Conservation (phyloP, 1,139 yeast genomes). For the Suhomyces anneliseae region DNA sequence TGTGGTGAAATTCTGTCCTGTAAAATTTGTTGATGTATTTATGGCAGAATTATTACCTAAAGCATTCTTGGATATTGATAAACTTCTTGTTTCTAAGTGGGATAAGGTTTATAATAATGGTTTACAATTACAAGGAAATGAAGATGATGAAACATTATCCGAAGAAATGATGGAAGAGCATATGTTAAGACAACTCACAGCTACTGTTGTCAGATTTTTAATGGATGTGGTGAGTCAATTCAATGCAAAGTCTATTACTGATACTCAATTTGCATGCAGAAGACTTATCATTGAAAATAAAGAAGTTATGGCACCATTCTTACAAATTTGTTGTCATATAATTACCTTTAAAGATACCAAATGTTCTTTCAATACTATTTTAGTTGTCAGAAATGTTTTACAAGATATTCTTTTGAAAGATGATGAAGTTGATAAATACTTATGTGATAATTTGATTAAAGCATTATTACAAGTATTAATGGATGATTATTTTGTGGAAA, state of each 20-base stretch:
- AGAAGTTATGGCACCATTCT: conserved; percentile 73
- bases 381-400: conserved; percentile 71
- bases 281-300: conserved; percentile 64
- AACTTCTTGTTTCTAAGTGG: conserved; percentile 73
- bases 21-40: conserved; percentile 62
- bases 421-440: conserved; percentile 75
- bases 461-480: conserved; percentile 55
- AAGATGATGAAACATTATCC: conserved; percentile 80
- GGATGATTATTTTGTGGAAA: conserved; percentile 80
- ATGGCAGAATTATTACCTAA: conserved; percentile 78
- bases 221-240: conserved; percentile 87
- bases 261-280: conserved; percentile 65
- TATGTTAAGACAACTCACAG: conserved; percentile 86
- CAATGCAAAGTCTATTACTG: conserved; percentile 45
- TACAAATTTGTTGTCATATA: conserved; percentile 73
- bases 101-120: conserved; percentile 67
- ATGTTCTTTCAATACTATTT: conserved; percentile 86
- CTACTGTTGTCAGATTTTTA: conserved; percentile 84
- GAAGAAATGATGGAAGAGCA: conserved; percentile 99
- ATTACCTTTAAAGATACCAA: conserved; percentile 84
- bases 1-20: conserved; percentile 86
- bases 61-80: conserved; percentile 70
- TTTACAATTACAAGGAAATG: conserved; percentile 65
- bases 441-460: conserved; percentile 58
- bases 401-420: conserved; percentile 65